Conservation (phyloP, 495 filamentous ascomycete species). For the Lasiosphaeria miniovina region DNA sequence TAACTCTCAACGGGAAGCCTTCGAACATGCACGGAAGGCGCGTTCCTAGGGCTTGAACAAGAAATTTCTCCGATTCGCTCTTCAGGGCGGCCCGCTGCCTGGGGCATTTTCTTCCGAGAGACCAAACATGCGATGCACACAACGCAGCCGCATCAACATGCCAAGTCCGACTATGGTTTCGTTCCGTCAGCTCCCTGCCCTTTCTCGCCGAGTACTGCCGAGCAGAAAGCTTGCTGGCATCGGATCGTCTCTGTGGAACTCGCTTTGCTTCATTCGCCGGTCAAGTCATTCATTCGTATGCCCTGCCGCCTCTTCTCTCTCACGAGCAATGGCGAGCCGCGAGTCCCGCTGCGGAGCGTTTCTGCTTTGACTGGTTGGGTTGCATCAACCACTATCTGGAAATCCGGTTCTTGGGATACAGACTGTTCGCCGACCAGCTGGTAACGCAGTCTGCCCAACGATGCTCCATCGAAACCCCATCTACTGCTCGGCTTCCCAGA, state of each 20-base stretch:
- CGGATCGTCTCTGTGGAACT: no score
- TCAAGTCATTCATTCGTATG: no score
- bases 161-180: no score
- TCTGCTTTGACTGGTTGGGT: not conserved
- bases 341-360: not conserved
- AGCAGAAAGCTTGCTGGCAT: no score
- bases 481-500: constrained; percentile 7
- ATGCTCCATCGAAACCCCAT: not conserved
- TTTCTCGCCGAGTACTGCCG: no score
- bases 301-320: no score
- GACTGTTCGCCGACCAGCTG: constrained; percentile 8
- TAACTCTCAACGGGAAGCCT: not conserved
- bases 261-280: no score
- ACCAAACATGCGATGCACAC: not conserved
- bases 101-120: not conserved
- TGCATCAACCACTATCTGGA: constrained; percentile 8
- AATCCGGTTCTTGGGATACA: constrained; percentile 13
- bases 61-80: constrained; percentile 24
- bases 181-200: no score
- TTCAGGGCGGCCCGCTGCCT: not conserved
- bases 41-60: constrained; percentile 3
- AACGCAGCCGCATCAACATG: not conserved
- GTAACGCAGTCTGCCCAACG: not conserved
- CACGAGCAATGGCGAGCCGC: no score
- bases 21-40: not conserved